Percentiles rank a stretch among this genome's conserved stretches.
phyloP scores from a whole-genome alignment of 768 basidiomycete genomes.

The Ramaria sp. region DNA sequence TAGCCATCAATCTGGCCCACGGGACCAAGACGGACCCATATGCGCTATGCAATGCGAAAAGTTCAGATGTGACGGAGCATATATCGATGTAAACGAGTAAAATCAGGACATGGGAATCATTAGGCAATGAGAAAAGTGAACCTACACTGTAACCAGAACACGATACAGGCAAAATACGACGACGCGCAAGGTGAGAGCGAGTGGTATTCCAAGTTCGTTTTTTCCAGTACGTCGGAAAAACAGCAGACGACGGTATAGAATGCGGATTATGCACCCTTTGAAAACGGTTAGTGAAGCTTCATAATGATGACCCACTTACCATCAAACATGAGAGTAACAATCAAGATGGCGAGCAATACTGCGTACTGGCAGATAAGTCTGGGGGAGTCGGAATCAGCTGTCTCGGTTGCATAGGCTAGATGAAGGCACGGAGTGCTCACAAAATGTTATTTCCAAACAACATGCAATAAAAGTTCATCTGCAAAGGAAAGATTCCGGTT shows the following conservation, averaged over 20 bases:
- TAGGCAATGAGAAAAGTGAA: neutral
- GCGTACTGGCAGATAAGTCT: neutral
- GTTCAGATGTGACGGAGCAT: neutral
- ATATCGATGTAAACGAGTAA: neutral
- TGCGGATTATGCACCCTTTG: conserved; percentile 1
- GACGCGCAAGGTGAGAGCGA: neutral
- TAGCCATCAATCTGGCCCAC: too few species aligned
- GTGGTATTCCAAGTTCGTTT: neutral
- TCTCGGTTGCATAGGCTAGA: neutral
- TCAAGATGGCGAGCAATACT: neutral
- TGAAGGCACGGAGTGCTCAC: neutral
- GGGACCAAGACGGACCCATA: too few species aligned
- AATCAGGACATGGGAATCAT: neutral
- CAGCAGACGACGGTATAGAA: neutral
- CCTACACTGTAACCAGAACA: neutral
- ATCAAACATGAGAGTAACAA: neutral
- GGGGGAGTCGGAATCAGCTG: neutral
- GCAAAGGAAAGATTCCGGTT: too few species aligned
- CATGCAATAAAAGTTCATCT: neutral
- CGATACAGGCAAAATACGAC: neutral
- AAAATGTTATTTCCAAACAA: too few species aligned
- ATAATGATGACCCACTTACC: neutral
- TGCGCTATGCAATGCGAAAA: neutral
- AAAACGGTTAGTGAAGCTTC: neutral
- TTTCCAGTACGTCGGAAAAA: neutral